Conservation (phyloP, 2,329 filamentous ascomycete species). For the Colletotrichum costaricense region DNA sequence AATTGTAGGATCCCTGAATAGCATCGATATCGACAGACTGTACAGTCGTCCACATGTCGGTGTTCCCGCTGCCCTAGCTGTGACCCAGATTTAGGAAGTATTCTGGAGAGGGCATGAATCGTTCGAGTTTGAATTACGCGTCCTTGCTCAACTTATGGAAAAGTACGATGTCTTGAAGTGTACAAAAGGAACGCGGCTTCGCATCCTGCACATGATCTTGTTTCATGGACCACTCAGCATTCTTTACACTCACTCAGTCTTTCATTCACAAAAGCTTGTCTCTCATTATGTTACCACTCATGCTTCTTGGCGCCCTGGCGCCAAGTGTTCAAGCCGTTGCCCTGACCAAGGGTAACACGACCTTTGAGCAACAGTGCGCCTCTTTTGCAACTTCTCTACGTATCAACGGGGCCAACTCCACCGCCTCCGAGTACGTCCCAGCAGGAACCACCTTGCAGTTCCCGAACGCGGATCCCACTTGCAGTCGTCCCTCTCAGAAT, state of each 20-base stretch:
- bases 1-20: not conserved
- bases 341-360: not conserved
- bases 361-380: conserved; percentile 32
- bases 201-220: not conserved
- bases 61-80: not conserved
- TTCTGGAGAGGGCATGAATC: not conserved
- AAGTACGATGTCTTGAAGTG: too few species aligned
- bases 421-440: conserved; percentile 31
- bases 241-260: not conserved
- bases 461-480: conserved; percentile 50
- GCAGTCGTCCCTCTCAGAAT: conserved; percentile 39
- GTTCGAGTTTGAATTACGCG: not conserved
- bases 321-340: not conserved
- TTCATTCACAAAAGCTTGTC: not conserved
- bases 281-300: not conserved
- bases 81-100: not conserved
- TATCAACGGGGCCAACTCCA: conserved; percentile 41
- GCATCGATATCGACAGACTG: too few species aligned
- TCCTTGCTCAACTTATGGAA: too few species aligned
- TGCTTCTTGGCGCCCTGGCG: not conserved
- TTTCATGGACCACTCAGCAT: not conserved
- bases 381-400: conserved; percentile 43
- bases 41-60: not conserved
- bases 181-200: not conserved
- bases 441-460: conserved; percentile 48